Base-by-base conservation (phyloP, 306 rosid genomes). In the Sphenostylis stenocarpa region DNA sequence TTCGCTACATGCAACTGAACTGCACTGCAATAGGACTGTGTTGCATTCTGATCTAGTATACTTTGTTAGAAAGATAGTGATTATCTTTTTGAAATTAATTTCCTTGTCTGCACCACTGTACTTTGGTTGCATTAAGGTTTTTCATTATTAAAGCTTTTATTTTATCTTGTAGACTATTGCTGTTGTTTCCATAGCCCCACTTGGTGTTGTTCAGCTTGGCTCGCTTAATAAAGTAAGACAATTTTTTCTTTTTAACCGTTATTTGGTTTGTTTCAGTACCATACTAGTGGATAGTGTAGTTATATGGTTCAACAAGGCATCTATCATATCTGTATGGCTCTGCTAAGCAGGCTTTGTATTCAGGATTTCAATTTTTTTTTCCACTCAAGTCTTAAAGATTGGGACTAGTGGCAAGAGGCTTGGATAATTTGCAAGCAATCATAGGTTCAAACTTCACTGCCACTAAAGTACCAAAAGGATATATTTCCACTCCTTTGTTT, bases 181-280 rank as follows among this genome's bases (percentile, higher is more conserved):
- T 51, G 89, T 91, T 66, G 87, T 86, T 71, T 85, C 98, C 68
- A 94, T 95, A 65, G 87, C 73, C 76, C 96, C 99, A 7, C 96
- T 86, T 67, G 98, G 99, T 36, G 93, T 96, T 87, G 84, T 96
- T 79, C 99, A 92, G 83, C 97, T 96, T 73, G 99, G 99, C 16
- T 92, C 98, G 67, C 80, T 86, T 56, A 86, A 87, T 81, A 93
- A 89, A 76, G 99, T 96, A 85, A 41, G 91, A 76, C 39, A 72
- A 71, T 86, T 79, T 70, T 63, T 56, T 8, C 29, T 26, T 44
- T 84, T 36, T 45, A 14, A 60, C 14, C 51, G 24, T 66, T 38
- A 51, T 45, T 55, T 82, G 61, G 71, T 60, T 69, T 79, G 67
- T 56, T 77, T 66, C 38, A 69, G 29, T 21, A 23, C 24, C 51